Evolutionary conservation across 306 rosid species (phyloP).

Genomic region (Dalbergia cultrata): DNA sequence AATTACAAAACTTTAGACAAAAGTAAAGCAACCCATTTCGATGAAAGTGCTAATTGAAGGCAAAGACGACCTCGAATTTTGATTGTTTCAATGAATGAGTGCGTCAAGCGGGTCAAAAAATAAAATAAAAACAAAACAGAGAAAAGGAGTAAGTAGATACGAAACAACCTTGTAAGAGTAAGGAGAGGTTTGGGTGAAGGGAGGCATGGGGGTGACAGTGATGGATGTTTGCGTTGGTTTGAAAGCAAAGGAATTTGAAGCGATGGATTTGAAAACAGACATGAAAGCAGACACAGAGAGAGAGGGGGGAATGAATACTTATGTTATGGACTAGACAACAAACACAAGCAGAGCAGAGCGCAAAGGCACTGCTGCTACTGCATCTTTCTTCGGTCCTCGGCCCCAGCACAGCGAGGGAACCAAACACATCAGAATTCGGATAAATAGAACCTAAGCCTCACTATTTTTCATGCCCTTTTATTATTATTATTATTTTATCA

Average conservation of each 20-base stretch:
- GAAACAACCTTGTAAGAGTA: neutral
- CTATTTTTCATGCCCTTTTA: neutral
- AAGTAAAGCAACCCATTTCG: slow-evolving; percentile 27
- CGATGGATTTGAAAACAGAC: slow-evolving; percentile 62
- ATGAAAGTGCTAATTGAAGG: neutral
- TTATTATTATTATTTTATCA: too few species aligned
- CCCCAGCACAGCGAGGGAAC: slow-evolving; percentile 29
- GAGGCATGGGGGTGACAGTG: slow-evolving; percentile 53
- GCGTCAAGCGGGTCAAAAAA: neutral
- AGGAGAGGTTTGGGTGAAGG: slow-evolving; percentile 64
- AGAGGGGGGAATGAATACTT: neutral
- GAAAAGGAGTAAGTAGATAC: neutral
- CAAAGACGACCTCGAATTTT: neutral
- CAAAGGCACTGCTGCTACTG: slow-evolving; percentile 28
- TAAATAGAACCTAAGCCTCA: slow-evolving; percentile 16
- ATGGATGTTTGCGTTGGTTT: slow-evolving; percentile 60
- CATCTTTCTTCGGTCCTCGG: slow-evolving; percentile 18
- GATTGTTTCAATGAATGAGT: neutral
- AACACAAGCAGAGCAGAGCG: neutral
- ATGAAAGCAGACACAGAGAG: neutral
- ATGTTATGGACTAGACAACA: neutral
- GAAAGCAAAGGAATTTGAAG: slow-evolving; percentile 61
- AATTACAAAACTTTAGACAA: neutral
- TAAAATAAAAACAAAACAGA: neutral
- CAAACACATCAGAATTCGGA: slow-evolving; percentile 28